Evolutionary conservation across 164 flowering plant species (phyloP), one percentile per base, ranked within the genome.

Genomic region (Hamamelis virginiana): DNA sequence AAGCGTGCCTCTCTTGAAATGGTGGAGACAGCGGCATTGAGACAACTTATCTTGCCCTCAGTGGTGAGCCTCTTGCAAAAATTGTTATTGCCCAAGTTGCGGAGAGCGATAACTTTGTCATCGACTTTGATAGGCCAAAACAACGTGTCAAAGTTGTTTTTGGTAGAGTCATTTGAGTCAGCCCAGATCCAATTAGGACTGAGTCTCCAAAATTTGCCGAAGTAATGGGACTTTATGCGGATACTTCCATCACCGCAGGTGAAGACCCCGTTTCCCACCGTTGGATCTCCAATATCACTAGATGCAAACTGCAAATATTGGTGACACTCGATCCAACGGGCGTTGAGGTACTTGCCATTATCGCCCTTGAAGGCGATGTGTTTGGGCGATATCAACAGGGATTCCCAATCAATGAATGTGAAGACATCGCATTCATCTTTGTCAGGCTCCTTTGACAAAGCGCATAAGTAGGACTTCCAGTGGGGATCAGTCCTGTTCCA

Each of bases 341-440:
- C 23, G 8, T 22, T 21, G 21, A 61, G 64, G 46, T 33, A 61
- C 11, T 18, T 22, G 38, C 22, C 67, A 64, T 64, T 64, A 14
- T 21, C 55, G 28, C 67, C 33, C 25, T 64, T 64, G 56, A 46
- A 62, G 3, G 48, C 65, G 1, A 1, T 11, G 45, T 33, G 15
- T 38, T 19, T 33, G 46, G 65, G 65, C 28, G 46, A 64, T 64
- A 46, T 64, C 38, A 45, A n/a, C 11, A 64, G 67, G 8, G 52
- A 44, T 8, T 69, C 65, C 72, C 72, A 69, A 45, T 69, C 43
- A 26, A 59, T 13, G n/a, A n/a, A n/a, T n/a, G n/a, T n/a, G n/a
- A n/a, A n/a, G n/a, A n/a, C n/a, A n/a, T n/a, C n/a, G n/a, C 13
- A 59, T 15, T 8, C 14, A 1, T 15, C 57, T 0, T 6, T 1